Base-by-base conservation (phyloP, 441 rosid genomes). In the Adansonia gregorii region DNA sequence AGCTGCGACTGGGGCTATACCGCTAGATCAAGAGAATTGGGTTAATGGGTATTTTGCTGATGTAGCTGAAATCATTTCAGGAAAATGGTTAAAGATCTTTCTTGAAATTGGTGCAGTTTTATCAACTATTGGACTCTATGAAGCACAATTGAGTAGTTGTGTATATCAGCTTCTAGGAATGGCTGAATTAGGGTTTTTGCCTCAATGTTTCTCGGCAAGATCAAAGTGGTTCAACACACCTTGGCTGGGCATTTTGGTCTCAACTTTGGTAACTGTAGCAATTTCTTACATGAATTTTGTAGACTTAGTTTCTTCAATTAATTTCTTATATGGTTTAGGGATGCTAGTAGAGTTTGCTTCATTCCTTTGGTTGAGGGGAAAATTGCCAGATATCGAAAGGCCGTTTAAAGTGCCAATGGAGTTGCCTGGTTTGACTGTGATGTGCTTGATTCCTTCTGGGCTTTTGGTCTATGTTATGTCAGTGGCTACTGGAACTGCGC, bases 271-370 rank as follows among this genome's bases (percentile, higher is more conserved):
- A 43, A 67, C 86, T n/a, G 76, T 81, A 4, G 80, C 76, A 0
- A 84, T 82, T 24, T 81, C 86, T 20, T 86, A 52, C 70, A 56
- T 84, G 82, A 41, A 76, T 58, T 86, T 86, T 19, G 6, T 79
- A 1, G 76, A 81, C 71, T 76, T 86, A 15, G 82, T 86, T 27
- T 82, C 79, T 1, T 78, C 81, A 6, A 87, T 66, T 60, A 86
- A 83, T 77, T 86, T 83, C 78, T 77, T 86, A 56, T 86, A 82
- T 63, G 80, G 87, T 80, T 67, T 86, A 78, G 88, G 87, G 10
- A 86, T 86, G 88, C 24, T 86, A 65, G 60, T 86, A 41, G 88
- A 84, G 73, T 83, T 86, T 72, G 84, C 85, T 8, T 83, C 85
- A 0, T 86, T 86, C 59, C 71, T 86, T 9, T 83, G 87, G 88